Evolutionary conservation across 108 stramenopile species (phyloP), one percentile per base, ranked within the genome.

Genomic region (Nannochloropsis oceanica): DNA sequence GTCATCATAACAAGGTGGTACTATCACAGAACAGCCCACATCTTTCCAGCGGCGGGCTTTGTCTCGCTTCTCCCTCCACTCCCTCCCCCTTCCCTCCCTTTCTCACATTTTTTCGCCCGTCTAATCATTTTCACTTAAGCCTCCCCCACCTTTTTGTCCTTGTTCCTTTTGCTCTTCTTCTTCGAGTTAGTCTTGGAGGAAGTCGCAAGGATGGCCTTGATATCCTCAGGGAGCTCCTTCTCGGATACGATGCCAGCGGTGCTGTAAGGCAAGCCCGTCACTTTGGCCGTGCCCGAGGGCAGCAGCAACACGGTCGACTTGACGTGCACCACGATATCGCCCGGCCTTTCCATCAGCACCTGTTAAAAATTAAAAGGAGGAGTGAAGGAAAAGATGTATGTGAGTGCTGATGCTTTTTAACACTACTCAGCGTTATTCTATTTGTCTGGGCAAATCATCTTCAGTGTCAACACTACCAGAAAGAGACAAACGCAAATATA

Each of bases 291-390:
- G 85, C 99, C 99, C 13, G 93, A 93, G 24, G 95, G 94, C 84
- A 97, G 85, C 86, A 99, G 91, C 44, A 99, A 91, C 27, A 98
- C 97, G 12, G 99, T 99, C 89, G 94, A 96, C 92, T 98, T 98
- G 90, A 98, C 96, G 87, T 98, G 99, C 1, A 95, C 96, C 42
- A 97, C 95, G 85, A 91, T 91, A 14, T 95, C 97, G 12, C 93
- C 95, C 27, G 89, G 87, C 80, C 93, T 90, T 86, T 98, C 98
- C 89, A 92, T 90, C 90, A 99, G 87, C 26, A 95, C 59, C 59
- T 73, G 59, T 73, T 18, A n/a, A 0, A 73, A 18, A 9, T 73
- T 5, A n/a, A 10, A 9, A 73, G 59, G 59, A n/a, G 22, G 59
- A 73, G n/a, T n/a, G 59, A 9, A 73, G 59, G 59, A 73, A 73